Conservation (phyloP, 2,329 filamentous ascomycete species). For the Monosporascus sp. region DNA sequence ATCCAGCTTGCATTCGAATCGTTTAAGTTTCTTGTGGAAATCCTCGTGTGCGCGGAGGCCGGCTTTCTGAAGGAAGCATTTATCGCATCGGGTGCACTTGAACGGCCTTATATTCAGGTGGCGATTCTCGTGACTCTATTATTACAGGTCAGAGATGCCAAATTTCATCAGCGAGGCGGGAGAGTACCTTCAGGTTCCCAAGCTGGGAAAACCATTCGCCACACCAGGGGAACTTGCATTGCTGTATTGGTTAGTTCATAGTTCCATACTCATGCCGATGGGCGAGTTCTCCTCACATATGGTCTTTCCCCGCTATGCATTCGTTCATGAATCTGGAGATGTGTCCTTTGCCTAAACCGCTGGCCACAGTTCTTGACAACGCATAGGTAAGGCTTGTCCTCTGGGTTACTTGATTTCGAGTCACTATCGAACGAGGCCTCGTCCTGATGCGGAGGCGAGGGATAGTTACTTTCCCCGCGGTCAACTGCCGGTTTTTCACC, state of each 20-base stretch:
- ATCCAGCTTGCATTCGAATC: conserved; percentile 76
- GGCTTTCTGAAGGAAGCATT: conserved; percentile 77
- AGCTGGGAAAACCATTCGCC: conserved; percentile 80
- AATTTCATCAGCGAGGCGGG: background rate
- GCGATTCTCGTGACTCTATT: conserved; percentile 74
- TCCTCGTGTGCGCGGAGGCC: conserved; percentile 70
- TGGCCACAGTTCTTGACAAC: conserved; percentile 69
- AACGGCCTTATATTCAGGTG: conserved; percentile 87
- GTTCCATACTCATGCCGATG: background rate
- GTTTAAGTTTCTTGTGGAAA: conserved; percentile 72
- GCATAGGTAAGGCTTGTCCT: conserved; percentile 68
- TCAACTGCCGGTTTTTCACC: conserved; percentile 16
- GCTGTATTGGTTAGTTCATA: conserved; percentile 17
- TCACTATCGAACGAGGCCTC: conserved; percentile 14
- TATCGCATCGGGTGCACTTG: conserved; percentile 72
- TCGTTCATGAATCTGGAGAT: conserved; percentile 82
- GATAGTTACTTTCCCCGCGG: conserved; percentile 24
- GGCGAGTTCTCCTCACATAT: conserved; percentile 59
- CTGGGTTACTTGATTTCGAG: conserved; percentile 10
- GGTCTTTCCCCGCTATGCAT: conserved; percentile 88
- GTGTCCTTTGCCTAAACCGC: conserved; percentile 85
- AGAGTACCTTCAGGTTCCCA: conserved; percentile 76
- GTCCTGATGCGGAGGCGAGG: conserved; percentile 24
- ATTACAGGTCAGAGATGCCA: conserved; percentile 8
- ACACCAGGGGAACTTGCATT: conserved; percentile 69